These are phyloP conservation scores for Cicer judaicum DNA, from an alignment of 306 rosid species.

Conservation along the genomic window DNA sequence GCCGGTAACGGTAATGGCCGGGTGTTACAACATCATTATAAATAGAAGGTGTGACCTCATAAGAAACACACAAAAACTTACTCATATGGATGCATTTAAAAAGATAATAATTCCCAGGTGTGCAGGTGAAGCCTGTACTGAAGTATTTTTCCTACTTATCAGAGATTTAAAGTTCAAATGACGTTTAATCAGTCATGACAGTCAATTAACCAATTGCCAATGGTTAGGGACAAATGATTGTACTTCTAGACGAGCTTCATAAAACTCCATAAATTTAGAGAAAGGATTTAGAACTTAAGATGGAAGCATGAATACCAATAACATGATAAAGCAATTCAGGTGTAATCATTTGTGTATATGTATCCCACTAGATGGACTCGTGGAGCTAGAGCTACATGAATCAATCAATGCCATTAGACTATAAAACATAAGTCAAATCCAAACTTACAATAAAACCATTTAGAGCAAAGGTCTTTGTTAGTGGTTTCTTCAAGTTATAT, in stretches of 20 bases:
- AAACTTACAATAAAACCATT: background rate
- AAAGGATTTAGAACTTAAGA: background rate
- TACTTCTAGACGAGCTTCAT: constrained; percentile 23
- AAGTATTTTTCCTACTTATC: constrained; percentile 6
- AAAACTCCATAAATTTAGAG: background rate
- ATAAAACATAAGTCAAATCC: too few relatives aligned
- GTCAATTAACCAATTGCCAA: too few relatives aligned
- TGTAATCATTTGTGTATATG: background rate
- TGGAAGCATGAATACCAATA: background rate
- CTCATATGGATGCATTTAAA: background rate
- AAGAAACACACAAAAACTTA: too few relatives aligned
- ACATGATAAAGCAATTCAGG: constrained; percentile 23
- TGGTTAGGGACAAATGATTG: background rate
- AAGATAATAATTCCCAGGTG: constrained; percentile 1
- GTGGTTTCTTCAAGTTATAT: constrained; percentile 11
- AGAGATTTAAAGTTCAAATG: constrained; percentile 16
- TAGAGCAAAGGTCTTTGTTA: background rate
- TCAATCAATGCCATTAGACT: too few relatives aligned
- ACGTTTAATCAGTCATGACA: constrained; percentile 1
- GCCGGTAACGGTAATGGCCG: too few relatives aligned
- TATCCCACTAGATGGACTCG: background rate
- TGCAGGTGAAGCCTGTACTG: background rate
- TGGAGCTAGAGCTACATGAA: too few relatives aligned
- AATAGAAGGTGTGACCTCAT: too few relatives aligned
- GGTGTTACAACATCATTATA: too few relatives aligned